Evolutionary conservation across 2,329 filamentous ascomycete genomes (phyloP).

Genomic region (Macroventuria anomochaeta): DNA sequence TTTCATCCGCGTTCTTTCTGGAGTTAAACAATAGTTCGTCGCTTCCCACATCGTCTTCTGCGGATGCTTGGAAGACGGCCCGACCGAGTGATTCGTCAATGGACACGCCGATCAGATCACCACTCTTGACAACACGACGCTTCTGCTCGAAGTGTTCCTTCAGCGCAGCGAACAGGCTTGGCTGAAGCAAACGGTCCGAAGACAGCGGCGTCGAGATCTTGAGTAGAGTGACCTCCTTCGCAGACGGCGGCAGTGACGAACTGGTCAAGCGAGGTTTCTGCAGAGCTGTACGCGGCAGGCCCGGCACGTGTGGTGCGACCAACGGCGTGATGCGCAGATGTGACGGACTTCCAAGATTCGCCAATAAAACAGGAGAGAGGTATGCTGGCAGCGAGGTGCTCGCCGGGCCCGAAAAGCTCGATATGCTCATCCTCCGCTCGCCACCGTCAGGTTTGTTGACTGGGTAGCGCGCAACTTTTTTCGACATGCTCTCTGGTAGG

Average conservation of each 20-base stretch:
- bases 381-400: constrained; percentile 60
- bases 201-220: constrained; percentile 90
- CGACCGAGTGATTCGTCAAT: constrained; percentile 86
- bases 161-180: constrained; percentile 82
- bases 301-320: constrained; percentile 56
- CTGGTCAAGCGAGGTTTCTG: constrained; percentile 54
- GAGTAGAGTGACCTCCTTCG: constrained; percentile 82
- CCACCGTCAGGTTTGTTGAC: constrained; percentile 52
- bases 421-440: constrained; percentile 51
- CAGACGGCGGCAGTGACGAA: constrained; percentile 63
- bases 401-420: constrained; percentile 56
- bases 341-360: constrained; percentile 80
- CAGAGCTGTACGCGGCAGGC: constrained; percentile 41
- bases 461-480: constrained; percentile 61
- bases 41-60: constrained; percentile 71
- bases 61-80: constrained; percentile 75
- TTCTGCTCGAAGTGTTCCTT: constrained; percentile 88
- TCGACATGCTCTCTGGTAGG: constrained; percentile 73
- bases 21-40: constrained; percentile 61
- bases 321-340: constrained; percentile 81
- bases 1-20: constrained; percentile 45
- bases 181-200: constrained; percentile 83
- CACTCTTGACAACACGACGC: constrained; percentile 80
- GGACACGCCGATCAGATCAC: constrained; percentile 86
- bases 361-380: constrained; percentile 83